phyloP scores from a whole-genome alignment of 257 asterid genomes.

The Ilex aquifolium region DNA sequence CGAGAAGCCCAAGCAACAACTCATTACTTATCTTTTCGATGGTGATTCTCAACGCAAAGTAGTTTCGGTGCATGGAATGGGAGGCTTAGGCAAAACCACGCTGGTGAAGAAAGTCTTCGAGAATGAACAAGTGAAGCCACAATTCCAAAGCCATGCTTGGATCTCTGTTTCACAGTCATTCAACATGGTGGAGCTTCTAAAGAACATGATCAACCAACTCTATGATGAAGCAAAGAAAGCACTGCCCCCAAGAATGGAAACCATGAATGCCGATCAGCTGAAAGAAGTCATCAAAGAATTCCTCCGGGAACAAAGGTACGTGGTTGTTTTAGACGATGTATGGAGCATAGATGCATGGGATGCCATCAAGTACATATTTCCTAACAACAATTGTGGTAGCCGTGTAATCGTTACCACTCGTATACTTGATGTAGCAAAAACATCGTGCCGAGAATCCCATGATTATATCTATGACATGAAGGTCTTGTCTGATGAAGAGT shows the following conservation, averaged over 20 bases:
- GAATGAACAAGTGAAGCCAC: slow-evolving; percentile 17
- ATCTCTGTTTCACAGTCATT: no score
- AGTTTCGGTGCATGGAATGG: slow-evolving; percentile 33
- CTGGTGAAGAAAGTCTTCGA: slow-evolving; percentile 30
- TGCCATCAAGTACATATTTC: slow-evolving; percentile 19
- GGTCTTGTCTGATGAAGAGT: no score
- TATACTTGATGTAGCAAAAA: neutral
- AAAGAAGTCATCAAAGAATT: slow-evolving; percentile 15
- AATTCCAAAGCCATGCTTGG: slow-evolving; percentile 13
- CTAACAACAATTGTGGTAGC: slow-evolving; percentile 17
- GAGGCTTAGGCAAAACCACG: slow-evolving; percentile 36
- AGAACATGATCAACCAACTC: slow-evolving; percentile 21
- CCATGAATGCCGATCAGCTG: slow-evolving; percentile 2
- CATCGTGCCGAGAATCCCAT: no score
- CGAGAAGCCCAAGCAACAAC: slow-evolving; percentile 20
- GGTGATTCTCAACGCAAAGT: slow-evolving; percentile 18
- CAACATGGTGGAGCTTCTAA: slow-evolving; percentile 18
- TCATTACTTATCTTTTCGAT: slow-evolving; percentile 9
- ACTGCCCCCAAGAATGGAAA: slow-evolving; percentile 9
- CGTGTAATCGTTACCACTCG: slow-evolving; percentile 29
- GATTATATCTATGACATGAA: no score
- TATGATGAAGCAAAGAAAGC: slow-evolving; percentile 12
- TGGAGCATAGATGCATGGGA: slow-evolving; percentile 21
- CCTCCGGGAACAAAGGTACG: slow-evolving; percentile 7
- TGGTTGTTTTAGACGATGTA: no score